Base-by-base conservation (phyloP, 345 rosid genomes). In the Triadica sebifera region DNA sequence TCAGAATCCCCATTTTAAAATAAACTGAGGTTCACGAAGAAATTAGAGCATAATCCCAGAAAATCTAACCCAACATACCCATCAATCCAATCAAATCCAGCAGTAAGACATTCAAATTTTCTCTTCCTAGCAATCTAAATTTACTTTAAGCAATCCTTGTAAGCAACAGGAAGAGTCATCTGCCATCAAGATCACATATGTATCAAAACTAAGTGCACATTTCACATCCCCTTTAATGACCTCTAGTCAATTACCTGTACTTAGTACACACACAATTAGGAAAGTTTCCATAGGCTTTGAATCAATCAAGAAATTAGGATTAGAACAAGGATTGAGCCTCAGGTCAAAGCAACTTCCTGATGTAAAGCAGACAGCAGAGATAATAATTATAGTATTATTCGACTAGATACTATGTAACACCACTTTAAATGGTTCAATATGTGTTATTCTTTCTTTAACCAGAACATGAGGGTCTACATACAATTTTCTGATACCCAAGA, bases 11-110 rank as follows among this genome's bases (percentile, higher is more conserved):
- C 37, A 65, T n/a, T n/a, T 65, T 12, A 65, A 11, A 0, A 19
- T 65, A 65, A 62, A 64, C 15, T 65, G 51, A 45, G 25, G 25
- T 41, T 65, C 69, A 43, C 19, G 24, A 45, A 43, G 69, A 22
- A 41, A 22, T 19, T 37, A 38, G 12, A 17, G 12, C 20, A 20
- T 37, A 34, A 61, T 61, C 52, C 16, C 3, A 3, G 68, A 64
- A 64, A 41, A 0, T 20, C 51, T 50, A 64, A n/a, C 34, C 47
- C 0, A 43, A 41, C 50, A 38, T 16, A 51, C 4, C 51, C 15
- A 64, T 19, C 68, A n/a, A 64, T 64, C 50, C 46, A 39, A 43
- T 41, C 50, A 22, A 34, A 67, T 46, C 57, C 22, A 68, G 8
- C 20, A 15, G 13, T 15, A 51, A 68, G 43, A 29, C 72, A 68